A percentile compares a stretch with the other conserved stretches of the same genome.
These are phyloP conservation scores for Curvularia sp. DNA, from an alignment of 2,329 filamentous ascomycete genomes.

Conservation along the genomic window DNA sequence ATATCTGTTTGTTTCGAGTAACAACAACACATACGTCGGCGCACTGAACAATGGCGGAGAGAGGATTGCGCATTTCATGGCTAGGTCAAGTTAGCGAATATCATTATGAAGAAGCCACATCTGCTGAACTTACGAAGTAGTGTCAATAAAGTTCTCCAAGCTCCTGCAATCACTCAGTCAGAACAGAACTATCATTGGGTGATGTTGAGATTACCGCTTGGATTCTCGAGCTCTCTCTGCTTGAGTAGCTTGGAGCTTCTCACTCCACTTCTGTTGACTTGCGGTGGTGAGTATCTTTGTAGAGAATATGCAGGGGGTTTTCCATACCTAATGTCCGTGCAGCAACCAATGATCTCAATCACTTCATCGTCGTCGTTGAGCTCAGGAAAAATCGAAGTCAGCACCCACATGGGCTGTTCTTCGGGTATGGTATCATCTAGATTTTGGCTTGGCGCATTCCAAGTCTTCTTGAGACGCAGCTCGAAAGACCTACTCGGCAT, in stretches of 20 bases:
- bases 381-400: constrained; percentile 43
- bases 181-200: not conserved
- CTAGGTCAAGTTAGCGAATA: not conserved
- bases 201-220: constrained; percentile 16
- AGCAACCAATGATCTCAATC: constrained; percentile 44
- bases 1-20: not conserved
- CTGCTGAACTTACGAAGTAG: constrained; percentile 25
- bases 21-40: constrained; percentile 48
- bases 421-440: constrained; percentile 19
- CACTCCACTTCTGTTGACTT: constrained; percentile 47
- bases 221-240: constrained; percentile 30
- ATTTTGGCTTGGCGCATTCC: constrained; percentile 33
- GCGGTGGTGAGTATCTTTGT: constrained; percentile 3
- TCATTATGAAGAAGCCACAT: not conserved
- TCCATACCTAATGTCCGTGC: constrained; percentile 45
- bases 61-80: constrained; percentile 56
- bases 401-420: constrained; percentile 38
- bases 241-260: constrained; percentile 42
- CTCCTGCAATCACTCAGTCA: constrained; percentile 8
- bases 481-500: constrained; percentile 37
- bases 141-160: constrained; percentile 46
- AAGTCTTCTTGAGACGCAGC: constrained; percentile 49
- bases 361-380: constrained; percentile 32
- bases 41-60: constrained; percentile 54
- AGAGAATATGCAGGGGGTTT: not conserved